These are phyloP conservation scores for Lasiodiplodia sp. DNA, from an alignment of 2,329 filamentous ascomycete species.

Conservation along the genomic window DNA sequence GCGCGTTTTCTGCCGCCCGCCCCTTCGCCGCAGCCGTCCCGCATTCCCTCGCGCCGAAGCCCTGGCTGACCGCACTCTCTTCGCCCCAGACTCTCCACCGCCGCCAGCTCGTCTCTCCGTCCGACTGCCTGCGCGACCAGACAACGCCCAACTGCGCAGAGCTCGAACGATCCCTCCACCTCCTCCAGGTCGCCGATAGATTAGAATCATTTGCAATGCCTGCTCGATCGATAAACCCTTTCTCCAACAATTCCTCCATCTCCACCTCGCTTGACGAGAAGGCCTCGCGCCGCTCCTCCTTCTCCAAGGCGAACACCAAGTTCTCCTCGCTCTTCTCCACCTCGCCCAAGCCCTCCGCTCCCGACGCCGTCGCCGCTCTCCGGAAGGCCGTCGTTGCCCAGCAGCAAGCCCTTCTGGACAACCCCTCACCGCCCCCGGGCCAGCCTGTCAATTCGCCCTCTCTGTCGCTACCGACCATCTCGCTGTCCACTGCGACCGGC, in stretches of 20 bases:
- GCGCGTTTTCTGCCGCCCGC: slow-evolving; percentile 1
- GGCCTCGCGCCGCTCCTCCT: slow-evolving; percentile 56
- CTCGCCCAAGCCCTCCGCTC: slow-evolving; percentile 73
- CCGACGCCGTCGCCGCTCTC: slow-evolving; percentile 64
- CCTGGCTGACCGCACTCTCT: slow-evolving; percentile 17
- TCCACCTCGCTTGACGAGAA: slow-evolving; percentile 62
- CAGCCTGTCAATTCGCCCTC: slow-evolving; percentile 74
- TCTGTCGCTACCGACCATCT: slow-evolving; percentile 86
- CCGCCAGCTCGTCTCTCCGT: not conserved
- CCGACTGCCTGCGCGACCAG: slow-evolving; percentile 1
- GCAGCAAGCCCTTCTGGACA: slow-evolving; percentile 68
- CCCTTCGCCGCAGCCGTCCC: slow-evolving; percentile 24
- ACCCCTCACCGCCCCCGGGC: slow-evolving; percentile 57
- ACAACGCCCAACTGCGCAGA: slow-evolving; percentile 13
- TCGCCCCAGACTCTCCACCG: slow-evolving; percentile 8
- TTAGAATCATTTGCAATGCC: slow-evolving; percentile 56
- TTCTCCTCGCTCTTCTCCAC: slow-evolving; percentile 84
- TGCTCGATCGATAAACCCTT: slow-evolving; percentile 67
- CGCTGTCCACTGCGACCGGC: slow-evolving; percentile 82
- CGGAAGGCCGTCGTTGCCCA: slow-evolving; percentile 70
- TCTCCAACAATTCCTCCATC: slow-evolving; percentile 60
- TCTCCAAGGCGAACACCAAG: slow-evolving; percentile 69
- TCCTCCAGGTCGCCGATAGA: slow-evolving; percentile 24
- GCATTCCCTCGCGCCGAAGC: slow-evolving; percentile 4
- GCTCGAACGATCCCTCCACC: slow-evolving; percentile 16